A percentile compares a stretch with the other conserved stretches of the same genome.
Evolutionary conservation across 306 rosid genomes (phyloP).

Genomic region (Malus orientalis): DNA sequence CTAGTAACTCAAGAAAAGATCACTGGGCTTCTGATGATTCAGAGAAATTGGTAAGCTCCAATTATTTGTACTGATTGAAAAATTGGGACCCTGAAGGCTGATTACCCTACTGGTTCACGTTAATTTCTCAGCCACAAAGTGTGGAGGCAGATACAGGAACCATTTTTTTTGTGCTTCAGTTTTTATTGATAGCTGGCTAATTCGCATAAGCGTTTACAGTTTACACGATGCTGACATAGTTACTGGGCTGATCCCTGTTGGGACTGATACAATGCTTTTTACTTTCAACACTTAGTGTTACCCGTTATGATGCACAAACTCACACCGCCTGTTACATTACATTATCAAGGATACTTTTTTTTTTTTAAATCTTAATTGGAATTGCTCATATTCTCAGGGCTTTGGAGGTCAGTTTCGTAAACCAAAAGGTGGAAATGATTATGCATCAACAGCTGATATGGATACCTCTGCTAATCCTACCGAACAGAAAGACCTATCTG

Average conservation of each 20-base stretch:
- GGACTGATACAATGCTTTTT: neutral
- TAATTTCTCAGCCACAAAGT: neutral
- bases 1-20: constrained; percentile 41
- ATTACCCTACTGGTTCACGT: neutral
- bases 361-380: neutral
- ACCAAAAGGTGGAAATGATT: constrained; percentile 20
- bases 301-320: neutral
- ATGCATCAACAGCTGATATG: constrained; percentile 32
- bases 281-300: neutral
- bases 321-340: neutral
- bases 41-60: constrained; percentile 60
- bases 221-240: neutral
- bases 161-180: neutral
- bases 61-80: constrained; percentile 8
- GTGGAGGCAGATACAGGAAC: neutral
- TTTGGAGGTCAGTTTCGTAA: constrained; percentile 46
- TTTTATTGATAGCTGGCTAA: neutral
- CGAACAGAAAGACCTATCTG: constrained; percentile 49
- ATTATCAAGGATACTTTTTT: neutral
- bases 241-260: neutral
- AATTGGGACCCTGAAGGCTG: neutral
- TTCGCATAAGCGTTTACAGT: neutral
- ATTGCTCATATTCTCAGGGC: constrained; percentile 40
- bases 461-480: constrained; percentile 35
- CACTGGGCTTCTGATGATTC: constrained; percentile 52